Percentiles rank a stretch among this genome's conserved stretches.
Evolutionary conservation across 2,329 filamentous ascomycete genomes (phyloP).

Genomic region (Trichoderma aggressivum): DNA sequence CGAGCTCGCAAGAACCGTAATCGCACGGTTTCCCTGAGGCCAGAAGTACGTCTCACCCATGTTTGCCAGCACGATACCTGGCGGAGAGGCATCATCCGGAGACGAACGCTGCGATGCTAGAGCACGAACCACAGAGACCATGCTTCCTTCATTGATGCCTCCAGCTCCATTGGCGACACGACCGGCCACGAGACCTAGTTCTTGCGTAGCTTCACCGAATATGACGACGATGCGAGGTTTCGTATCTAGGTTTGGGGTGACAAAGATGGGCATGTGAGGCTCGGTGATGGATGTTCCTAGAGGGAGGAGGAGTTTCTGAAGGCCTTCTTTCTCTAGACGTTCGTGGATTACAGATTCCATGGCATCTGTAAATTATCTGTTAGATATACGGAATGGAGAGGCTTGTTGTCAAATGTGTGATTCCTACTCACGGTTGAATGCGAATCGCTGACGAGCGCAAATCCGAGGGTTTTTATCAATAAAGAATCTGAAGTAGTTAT

Average conservation of each 20-base stretch:
- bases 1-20: slow-evolving; percentile 57
- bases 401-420: neutral
- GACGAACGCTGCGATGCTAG: slow-evolving; percentile 39
- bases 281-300: slow-evolving; percentile 43
- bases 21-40: slow-evolving; percentile 55
- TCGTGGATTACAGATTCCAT: slow-evolving; percentile 57
- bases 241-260: slow-evolving; percentile 46
- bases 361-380: slow-evolving; percentile 47
- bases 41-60: slow-evolving; percentile 76
- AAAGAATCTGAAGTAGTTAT: slow-evolving; percentile 71
- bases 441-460: slow-evolving; percentile 71
- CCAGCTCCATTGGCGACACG: slow-evolving; percentile 61
- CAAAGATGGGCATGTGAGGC: slow-evolving; percentile 67
- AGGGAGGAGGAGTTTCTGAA: slow-evolving; percentile 62
- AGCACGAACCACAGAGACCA: slow-evolving; percentile 58
- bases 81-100: slow-evolving; percentile 35
- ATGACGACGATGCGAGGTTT: slow-evolving; percentile 67
- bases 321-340: slow-evolving; percentile 59
- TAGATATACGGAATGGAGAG: neutral
- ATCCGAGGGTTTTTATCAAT: slow-evolving; percentile 69
- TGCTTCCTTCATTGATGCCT: slow-evolving; percentile 67
- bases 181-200: slow-evolving; percentile 72
- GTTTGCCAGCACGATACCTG: slow-evolving; percentile 73
- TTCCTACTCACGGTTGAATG: slow-evolving; percentile 62
- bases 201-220: slow-evolving; percentile 68